A percentile compares a stretch with the other conserved stretches of the same genome.
These are phyloP conservation scores for Aspergillus proliferans DNA, from an alignment of 2,329 filamentous ascomycete genomes.

Conservation along the genomic window DNA sequence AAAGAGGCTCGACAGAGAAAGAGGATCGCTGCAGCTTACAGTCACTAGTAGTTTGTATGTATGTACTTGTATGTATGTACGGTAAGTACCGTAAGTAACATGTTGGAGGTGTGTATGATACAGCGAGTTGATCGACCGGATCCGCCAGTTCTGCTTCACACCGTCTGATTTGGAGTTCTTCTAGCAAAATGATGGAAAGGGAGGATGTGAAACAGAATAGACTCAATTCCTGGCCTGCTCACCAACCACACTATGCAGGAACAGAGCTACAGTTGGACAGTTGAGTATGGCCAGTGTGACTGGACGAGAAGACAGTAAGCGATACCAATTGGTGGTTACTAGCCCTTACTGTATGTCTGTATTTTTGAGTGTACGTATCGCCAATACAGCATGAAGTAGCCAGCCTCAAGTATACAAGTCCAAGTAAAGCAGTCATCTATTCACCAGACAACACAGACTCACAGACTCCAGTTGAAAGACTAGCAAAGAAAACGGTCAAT, in stretches of 20 bases:
- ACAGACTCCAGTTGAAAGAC: no score
- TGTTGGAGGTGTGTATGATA: neutral
- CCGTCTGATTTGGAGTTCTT: no score
- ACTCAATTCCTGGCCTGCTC: neutral
- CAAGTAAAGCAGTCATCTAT: no score
- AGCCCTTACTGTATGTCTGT: neutral
- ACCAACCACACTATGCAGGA: neutral
- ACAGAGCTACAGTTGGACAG: neutral
- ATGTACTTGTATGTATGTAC: neutral
- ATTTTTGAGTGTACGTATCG: neutral
- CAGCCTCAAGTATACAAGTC: neutral
- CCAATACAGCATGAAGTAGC: neutral
- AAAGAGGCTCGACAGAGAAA: conserved; percentile 14
- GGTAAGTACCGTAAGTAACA: neutral
- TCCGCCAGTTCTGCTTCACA: neutral
- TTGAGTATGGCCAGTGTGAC: neutral
- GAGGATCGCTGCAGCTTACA: conserved; percentile 19
- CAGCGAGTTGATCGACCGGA: neutral
- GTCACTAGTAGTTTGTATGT: neutral
- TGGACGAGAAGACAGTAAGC: neutral
- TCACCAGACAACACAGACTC: no score
- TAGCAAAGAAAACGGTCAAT: neutral
- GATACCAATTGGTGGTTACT: neutral
- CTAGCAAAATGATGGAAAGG: no score
- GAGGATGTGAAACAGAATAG: neutral